Base-by-base conservation (phyloP, 257 asterid species). In the Primulina huaijiensis region DNA sequence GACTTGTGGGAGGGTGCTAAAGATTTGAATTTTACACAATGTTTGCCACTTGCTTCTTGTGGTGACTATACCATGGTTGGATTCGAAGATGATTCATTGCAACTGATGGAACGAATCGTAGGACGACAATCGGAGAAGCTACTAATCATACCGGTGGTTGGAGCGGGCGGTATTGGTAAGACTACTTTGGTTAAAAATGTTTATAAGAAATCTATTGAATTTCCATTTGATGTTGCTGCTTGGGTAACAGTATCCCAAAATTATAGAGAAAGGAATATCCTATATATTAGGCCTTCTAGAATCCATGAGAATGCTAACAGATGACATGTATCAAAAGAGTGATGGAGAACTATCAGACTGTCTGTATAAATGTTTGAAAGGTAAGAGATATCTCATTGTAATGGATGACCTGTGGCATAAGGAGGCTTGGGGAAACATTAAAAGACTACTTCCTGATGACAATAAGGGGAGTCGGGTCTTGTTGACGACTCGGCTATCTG, bases 121-220 rank as follows among this genome's bases (percentile, higher is more conserved):
- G 31, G 64, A 40, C 7, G 0, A 5, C 27, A 50, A 4, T 25
- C 62, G 16, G 9, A 34, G 38, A 31, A 72, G 23, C 79, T 75
- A 2, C 21, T 25, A 2, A 10, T 75, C 14, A n/a, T 68, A 8
- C 64, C 81, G 14, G 31, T 77, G 46, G 67, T 31, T 67, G 81
- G 81, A 19, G 72, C 67, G 70, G 75, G 78, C 8, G 81, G 78
- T 12, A 46, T 31, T 20, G 78, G 83, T 34, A 34, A 34, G 38
- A 34, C 38, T 34, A 34, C 38, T 34, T 34, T 34, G 38, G 38
- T 34, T 31, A 31, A 31, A 31, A 3, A 3, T 31, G 34, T 31
- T 31, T 31, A 2, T 5, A 31, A 31, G 6, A 5, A 31, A 31
- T 31, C 34, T 31, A 31, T 31, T 31, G 6, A 34, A 34, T 34